Percentiles rank a stretch among this genome's conserved stretches.
Evolutionary conservation across 1,284 basidiomycete species (phyloP).

Genomic region (Rhodotorula mucilaginosa): DNA sequence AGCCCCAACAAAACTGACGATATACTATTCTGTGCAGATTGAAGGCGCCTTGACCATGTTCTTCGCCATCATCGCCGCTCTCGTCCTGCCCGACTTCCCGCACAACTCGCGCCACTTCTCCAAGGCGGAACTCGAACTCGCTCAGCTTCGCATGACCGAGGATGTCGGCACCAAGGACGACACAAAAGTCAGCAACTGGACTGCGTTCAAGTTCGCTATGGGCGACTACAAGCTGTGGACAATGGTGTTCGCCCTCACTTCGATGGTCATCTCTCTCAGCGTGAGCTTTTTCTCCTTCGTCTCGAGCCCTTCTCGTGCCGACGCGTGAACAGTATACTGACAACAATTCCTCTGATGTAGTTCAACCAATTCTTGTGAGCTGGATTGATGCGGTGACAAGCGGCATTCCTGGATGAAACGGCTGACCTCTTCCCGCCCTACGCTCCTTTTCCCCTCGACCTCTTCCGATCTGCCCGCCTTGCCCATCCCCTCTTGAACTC

Average conservation of each 20-base stretch:
- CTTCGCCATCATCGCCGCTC: constrained; percentile 56
- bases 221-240: constrained; percentile 56
- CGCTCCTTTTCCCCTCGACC: too few species aligned
- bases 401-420: background rate
- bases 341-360: background rate
- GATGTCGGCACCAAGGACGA: constrained; percentile 70
- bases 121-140: constrained; percentile 61
- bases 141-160: constrained; percentile 68
- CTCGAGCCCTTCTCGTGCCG: background rate
- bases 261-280: constrained; percentile 58
- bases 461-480: too few species aligned
- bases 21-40: constrained; percentile 56
- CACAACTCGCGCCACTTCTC: constrained; percentile 50
- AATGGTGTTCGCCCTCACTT: constrained; percentile 36
- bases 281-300: constrained; percentile 48
- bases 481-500: too few species aligned
- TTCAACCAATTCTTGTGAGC: constrained; percentile 17
- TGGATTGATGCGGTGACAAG: background rate
- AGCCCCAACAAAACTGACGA: constrained; percentile 46
- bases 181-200: constrained; percentile 51
- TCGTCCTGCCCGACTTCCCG: constrained; percentile 71
- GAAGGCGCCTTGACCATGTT: constrained; percentile 15
- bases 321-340: background rate
- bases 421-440: background rate
- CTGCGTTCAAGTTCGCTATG: constrained; percentile 54